Conservation (phyloP, 2,329 filamentous ascomycete genomes). For the Colletotrichum spinosum region DNA sequence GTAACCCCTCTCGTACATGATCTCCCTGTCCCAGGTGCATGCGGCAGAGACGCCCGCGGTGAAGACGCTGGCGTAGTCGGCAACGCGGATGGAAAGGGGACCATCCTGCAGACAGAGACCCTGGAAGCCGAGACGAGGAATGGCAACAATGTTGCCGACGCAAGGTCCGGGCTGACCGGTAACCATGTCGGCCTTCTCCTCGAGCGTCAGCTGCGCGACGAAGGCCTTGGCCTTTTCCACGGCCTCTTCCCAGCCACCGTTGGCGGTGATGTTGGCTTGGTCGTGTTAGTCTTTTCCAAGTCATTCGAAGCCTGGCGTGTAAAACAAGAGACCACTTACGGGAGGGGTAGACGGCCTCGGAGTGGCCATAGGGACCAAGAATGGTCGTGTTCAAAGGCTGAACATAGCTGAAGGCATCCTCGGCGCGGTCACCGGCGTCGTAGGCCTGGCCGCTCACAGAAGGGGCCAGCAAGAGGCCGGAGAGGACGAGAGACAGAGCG, state of each 20-base stretch:
- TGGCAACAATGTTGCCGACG: slow-evolving; percentile 50
- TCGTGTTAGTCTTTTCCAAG: slow-evolving; percentile 33
- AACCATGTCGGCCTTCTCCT: slow-evolving; percentile 48
- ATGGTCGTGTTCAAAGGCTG: slow-evolving; percentile 56
- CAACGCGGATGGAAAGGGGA: slow-evolving; percentile 48
- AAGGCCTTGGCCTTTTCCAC: slow-evolving; percentile 50
- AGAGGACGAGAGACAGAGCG: slow-evolving; percentile 58
- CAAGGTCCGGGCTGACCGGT: slow-evolving; percentile 49
- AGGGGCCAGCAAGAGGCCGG: slow-evolving; percentile 47
- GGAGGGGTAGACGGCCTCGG: slow-evolving; percentile 49
- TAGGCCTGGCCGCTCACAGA: slow-evolving; percentile 44
- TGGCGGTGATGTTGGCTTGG: slow-evolving; percentile 50
- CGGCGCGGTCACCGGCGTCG: slow-evolving; percentile 39
- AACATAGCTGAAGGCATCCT: slow-evolving; percentile 51
- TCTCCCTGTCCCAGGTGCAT: slow-evolving; percentile 75
- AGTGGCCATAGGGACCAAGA: slow-evolving; percentile 53
- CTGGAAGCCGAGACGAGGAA: slow-evolving; percentile 54
- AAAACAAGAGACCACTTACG: slow-evolving; percentile 44
- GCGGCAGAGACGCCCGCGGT: slow-evolving; percentile 72
- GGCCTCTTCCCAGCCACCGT: slow-evolving; percentile 49
- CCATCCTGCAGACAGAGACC: slow-evolving; percentile 56
- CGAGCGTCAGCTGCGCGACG: slow-evolving; percentile 43
- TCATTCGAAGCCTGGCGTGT: neutral
- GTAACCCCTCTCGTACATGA: slow-evolving; percentile 62
- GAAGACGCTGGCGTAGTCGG: slow-evolving; percentile 59